These are phyloP conservation scores for Spongospora subterranea DNA, from an alignment of 208 protist genomes.

Conservation along the genomic window DNA sequence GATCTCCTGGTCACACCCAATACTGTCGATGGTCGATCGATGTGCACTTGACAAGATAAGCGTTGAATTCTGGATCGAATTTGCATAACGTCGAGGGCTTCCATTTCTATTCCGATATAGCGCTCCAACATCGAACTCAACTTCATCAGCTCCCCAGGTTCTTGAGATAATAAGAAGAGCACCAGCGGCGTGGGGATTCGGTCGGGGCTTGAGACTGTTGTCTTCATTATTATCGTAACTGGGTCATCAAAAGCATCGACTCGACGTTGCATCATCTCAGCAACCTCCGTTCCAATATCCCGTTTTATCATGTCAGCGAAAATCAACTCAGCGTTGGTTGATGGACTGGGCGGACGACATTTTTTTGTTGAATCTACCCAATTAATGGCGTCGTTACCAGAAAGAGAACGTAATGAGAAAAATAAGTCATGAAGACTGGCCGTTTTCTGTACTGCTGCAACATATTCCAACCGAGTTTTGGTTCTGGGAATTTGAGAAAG, in stretches of 20 bases:
- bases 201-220: not conserved
- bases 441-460: not conserved
- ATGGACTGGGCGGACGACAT: not conserved
- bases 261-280: not conserved
- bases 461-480: not conserved
- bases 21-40: no score
- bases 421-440: not conserved
- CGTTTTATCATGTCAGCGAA: not conserved
- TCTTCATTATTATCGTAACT: not conserved
- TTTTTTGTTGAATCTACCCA: not conserved
- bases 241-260: not conserved
- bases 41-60: no score
- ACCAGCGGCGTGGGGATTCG: not conserved
- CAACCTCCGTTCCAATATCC: not conserved
- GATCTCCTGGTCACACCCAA: no score
- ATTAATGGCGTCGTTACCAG: not conserved
- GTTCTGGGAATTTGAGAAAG: not conserved
- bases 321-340: not conserved
- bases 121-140: not conserved
- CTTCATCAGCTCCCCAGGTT: not conserved
- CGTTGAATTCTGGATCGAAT: not conserved
- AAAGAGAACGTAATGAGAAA: not conserved
- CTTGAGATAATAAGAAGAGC: not conserved
- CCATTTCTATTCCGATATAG: not conserved
- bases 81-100: conserved; percentile 3